phyloP scores from a whole-genome alignment of 2,329 filamentous ascomycete genomes.

The Xylariales sp. region DNA sequence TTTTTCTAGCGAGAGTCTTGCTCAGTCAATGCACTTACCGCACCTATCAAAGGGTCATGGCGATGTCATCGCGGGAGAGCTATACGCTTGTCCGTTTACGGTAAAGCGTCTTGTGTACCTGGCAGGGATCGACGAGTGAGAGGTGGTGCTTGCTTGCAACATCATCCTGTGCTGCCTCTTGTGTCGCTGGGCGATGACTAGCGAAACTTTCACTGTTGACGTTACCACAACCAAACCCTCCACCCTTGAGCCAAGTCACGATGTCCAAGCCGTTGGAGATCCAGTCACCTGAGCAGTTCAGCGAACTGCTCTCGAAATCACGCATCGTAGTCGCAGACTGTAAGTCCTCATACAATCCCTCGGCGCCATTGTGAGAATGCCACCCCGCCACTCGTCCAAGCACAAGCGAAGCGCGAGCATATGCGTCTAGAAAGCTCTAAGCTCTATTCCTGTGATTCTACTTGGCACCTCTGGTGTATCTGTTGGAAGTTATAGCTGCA shows the following conservation, averaged over 20 bases:
- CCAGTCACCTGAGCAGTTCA: constrained; percentile 59
- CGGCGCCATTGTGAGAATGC: too few relatives aligned
- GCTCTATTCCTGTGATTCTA: too few relatives aligned
- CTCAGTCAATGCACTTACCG: too few relatives aligned
- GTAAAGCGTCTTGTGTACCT: constrained; percentile 4
- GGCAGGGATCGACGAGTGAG: constrained; percentile 6
- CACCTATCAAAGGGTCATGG: not conserved
- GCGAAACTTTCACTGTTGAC: not conserved
- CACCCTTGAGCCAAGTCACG: constrained; percentile 17
- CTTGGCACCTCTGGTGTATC: too few relatives aligned
- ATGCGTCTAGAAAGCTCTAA: too few relatives aligned
- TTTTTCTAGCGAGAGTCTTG: too few relatives aligned
- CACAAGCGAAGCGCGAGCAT: too few relatives aligned
- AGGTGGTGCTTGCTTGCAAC: not conserved
- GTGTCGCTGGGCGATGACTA: not conserved
- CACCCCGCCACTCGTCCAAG: too few relatives aligned
- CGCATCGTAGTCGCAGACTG: constrained; percentile 84
- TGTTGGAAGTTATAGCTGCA: too few relatives aligned
- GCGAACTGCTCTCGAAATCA: constrained; percentile 63
- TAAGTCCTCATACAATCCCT: too few relatives aligned
- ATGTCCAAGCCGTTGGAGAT: constrained; percentile 44
- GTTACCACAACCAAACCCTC: not conserved
- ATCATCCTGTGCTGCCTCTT: constrained; percentile 3
- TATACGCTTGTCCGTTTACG: not conserved
- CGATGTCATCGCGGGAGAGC: constrained; percentile 7